Evolutionary conservation across 148 eudicot species (phyloP).

Genomic region (Chenopodium quinoa): DNA sequence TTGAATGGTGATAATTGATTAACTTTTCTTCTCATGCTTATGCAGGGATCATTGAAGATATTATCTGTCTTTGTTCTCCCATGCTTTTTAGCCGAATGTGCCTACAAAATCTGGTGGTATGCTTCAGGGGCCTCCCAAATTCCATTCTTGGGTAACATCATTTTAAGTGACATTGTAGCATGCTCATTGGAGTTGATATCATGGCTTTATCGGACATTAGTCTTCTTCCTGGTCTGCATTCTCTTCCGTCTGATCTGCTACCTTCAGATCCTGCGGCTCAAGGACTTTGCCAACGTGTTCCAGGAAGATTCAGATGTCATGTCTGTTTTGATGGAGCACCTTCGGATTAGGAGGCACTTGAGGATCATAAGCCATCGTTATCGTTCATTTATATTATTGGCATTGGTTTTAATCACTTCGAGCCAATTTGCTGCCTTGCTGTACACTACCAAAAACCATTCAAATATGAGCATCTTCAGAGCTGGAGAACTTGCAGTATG

Average conservation of each 20-base stretch:
- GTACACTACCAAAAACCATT: constrained; percentile 49
- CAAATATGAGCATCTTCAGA: constrained; percentile 47
- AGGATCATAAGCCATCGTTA: constrained; percentile 82
- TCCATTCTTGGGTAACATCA: constrained; percentile 69
- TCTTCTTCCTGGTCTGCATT: constrained; percentile 83
- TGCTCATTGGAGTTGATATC: constrained; percentile 73
- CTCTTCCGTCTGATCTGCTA: constrained; percentile 90
- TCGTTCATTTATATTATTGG: constrained; percentile 60
- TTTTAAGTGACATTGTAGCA: constrained; percentile 55
- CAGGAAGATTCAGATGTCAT: constrained; percentile 68
- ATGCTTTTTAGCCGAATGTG: constrained; percentile 65
- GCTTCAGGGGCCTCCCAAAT: constrained; percentile 68
- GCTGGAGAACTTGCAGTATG: constrained; percentile 94
- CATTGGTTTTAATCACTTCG: constrained; percentile 59
- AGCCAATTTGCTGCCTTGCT: constrained; percentile 70
- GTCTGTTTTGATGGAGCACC: constrained; percentile 67
- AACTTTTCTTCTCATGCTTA: not conserved
- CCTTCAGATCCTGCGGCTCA: constrained; percentile 78
- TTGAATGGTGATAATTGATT: not conserved
- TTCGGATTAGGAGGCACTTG: constrained; percentile 74
- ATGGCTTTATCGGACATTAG: constrained; percentile 78
- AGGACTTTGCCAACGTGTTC: constrained; percentile 75
- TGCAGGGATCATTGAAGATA: constrained; percentile 83
- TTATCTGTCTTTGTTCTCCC: constrained; percentile 72
- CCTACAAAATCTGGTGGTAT: constrained; percentile 97